phyloP scores from a whole-genome alignment of 1,139 yeast species.

The Candida pseudoviswanathii region DNA sequence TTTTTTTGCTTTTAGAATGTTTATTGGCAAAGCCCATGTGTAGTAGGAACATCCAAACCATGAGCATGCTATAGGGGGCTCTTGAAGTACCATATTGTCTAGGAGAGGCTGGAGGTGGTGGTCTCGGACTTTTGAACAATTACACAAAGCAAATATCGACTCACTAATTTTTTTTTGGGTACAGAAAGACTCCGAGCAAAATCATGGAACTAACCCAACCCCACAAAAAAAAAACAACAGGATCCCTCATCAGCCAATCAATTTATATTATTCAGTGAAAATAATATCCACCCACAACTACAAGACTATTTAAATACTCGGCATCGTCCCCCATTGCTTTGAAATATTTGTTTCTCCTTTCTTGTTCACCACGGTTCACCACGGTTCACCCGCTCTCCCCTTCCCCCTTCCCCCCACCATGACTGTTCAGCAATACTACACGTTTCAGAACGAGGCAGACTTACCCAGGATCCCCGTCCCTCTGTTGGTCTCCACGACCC shows the following conservation, averaged over 20 bases:
- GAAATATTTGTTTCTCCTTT: conserved; percentile 3
- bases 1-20: not conserved
- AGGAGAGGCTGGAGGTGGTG: too few relatives aligned
- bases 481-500: conserved; percentile 42
- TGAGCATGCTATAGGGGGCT: too few relatives aligned
- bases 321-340: not conserved
- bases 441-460: conserved; percentile 23
- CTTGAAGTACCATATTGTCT: too few relatives aligned
- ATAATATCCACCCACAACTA: not conserved
- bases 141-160: not conserved
- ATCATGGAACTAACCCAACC: not conserved
- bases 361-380: not conserved
- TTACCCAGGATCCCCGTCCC: conserved; percentile 62
- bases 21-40: too few relatives aligned
- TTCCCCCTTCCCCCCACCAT: conserved; percentile 4
- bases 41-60: too few relatives aligned
- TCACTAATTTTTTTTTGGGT: not conserved
- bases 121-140: not conserved
- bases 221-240: conserved; percentile 5
- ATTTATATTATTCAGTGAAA: not conserved
- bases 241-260: not conserved
- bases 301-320: not conserved
- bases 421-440: conserved; percentile 12
- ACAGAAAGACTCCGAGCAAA: not conserved
- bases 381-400: not conserved